Base-by-base conservation (phyloP, 345 rosid genomes). In the Salix purpurea region DNA sequence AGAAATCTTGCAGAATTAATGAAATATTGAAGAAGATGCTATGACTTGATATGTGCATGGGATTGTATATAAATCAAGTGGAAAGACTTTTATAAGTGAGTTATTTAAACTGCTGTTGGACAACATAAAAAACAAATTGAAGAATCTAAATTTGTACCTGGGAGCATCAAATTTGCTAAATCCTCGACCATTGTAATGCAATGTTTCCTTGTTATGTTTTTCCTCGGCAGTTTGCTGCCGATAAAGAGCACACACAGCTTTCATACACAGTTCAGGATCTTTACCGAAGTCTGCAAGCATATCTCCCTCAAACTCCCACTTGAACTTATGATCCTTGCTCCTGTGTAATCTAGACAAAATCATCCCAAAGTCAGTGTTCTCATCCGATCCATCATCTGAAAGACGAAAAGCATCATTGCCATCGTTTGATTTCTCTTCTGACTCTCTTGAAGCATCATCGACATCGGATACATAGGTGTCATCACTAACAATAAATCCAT, bases 221-320 rank as follows among this genome's bases (percentile, higher is more conserved):
- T 94, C 94, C 40, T 82, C 97, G 8, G 76, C 73, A 54, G 93
- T 91, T 80, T 91, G 97, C 73, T 86, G 87, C 60, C 91, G 73
- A 72, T 87, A 91, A 16, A 92, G 83, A 65, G 90, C 97, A 73
- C 96, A 91, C 32, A 91, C 97, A 56, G 96, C 97, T 78, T 78
- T 91, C 94, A 92, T 90, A 83, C 98, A 94, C 21, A 90, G 86
- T 78, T 88, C 87, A 2, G 71, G 81, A 67, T 87, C 90, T 83
- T 92, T 92, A 32, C 88, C 92, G 26, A 94, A 91, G 73, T 81
- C 90, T 15, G 97, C 84, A 11, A 88, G 90, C 93, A 94, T 87
- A 37, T 92, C 92, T 30, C 82, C 92, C 79, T 90, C 90, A 26
- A 74, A 84, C 60, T 86, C 81, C 97, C 94, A 90, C 76, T 80